These are phyloP conservation scores for Fusarium aywerte DNA, from an alignment of 2,329 filamentous ascomycete genomes.

Conservation along the genomic window DNA sequence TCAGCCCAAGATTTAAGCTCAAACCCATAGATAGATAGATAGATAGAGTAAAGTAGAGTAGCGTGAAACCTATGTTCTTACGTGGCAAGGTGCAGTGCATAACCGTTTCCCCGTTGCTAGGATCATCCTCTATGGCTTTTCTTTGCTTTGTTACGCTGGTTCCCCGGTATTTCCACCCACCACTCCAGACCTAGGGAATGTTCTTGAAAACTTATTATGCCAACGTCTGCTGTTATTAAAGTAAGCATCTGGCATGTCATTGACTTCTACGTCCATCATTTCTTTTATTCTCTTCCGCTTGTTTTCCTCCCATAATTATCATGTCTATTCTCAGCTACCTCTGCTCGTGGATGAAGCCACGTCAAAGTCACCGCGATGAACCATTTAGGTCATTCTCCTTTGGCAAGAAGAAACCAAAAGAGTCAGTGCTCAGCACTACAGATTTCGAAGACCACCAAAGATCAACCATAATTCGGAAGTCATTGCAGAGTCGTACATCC, in stretches of 20 bases:
- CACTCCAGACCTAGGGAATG: constrained; percentile 7
- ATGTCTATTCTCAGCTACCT: constrained; percentile 43
- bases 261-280: not conserved
- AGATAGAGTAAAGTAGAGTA: constrained; percentile 2
- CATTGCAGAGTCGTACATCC: constrained; percentile 50
- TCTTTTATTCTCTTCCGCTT: constrained; percentile 5
- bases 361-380: constrained; percentile 28
- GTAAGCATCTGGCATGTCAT: not conserved
- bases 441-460: constrained; percentile 54
- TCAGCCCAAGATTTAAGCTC: constrained; percentile 20
- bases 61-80: constrained; percentile 1
- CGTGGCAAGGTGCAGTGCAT: constrained; percentile 42
- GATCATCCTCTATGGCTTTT: constrained; percentile 27
- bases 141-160: constrained; percentile 15
- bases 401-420: constrained; percentile 39
- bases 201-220: constrained; percentile 19
- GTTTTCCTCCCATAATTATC: not conserved
- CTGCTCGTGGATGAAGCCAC: constrained; percentile 41
- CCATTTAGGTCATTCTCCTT: constrained; percentile 32
- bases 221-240: constrained; percentile 10
- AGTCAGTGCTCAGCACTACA: constrained; percentile 19
- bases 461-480: constrained; percentile 57
- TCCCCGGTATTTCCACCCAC: constrained; percentile 26
- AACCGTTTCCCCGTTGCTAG: constrained; percentile 33
- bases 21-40: not conserved